Percentiles rank a stretch among this genome's conserved stretches.
Evolutionary conservation across 2,329 filamentous ascomycete genomes (phyloP).

Genomic region (Decorospora gaudefroyi): DNA sequence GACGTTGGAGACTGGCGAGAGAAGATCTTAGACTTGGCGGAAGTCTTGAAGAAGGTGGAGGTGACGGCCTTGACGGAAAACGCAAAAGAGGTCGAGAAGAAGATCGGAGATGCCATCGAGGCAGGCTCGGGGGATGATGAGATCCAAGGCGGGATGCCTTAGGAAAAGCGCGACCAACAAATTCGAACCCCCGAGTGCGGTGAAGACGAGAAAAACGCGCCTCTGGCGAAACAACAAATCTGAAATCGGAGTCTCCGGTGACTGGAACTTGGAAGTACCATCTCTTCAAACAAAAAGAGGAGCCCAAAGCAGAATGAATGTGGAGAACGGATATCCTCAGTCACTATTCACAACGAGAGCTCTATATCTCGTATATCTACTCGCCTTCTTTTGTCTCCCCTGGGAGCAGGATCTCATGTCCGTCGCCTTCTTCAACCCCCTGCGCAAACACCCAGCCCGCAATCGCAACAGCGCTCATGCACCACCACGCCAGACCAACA

Average conservation of each 20-base stretch:
- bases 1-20: conserved; percentile 1
- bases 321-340: too few species aligned
- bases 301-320: neutral
- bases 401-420: conserved; percentile 67
- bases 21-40: neutral
- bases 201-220: too few species aligned
- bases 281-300: too few species aligned
- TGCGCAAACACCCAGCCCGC: conserved; percentile 58
- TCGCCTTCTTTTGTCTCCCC: conserved; percentile 30
- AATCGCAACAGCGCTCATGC: conserved; percentile 56
- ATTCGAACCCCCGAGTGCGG: too few species aligned
- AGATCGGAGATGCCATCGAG: too few species aligned
- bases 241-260: too few species aligned
- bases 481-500: conserved; percentile 65
- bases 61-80: neutral
- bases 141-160: too few species aligned
- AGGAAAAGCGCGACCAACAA: too few species aligned
- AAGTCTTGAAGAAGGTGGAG: neutral
- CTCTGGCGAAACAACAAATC: too few species aligned
- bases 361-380: neutral
- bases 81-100: neutral
- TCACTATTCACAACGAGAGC: rapidly evolving
- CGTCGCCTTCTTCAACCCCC: conserved; percentile 64
- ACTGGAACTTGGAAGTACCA: too few species aligned
- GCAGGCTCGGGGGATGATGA: too few species aligned